phyloP scores from a whole-genome alignment of 2,329 filamentous ascomycete species.

The Phialophora verrucosa region DNA sequence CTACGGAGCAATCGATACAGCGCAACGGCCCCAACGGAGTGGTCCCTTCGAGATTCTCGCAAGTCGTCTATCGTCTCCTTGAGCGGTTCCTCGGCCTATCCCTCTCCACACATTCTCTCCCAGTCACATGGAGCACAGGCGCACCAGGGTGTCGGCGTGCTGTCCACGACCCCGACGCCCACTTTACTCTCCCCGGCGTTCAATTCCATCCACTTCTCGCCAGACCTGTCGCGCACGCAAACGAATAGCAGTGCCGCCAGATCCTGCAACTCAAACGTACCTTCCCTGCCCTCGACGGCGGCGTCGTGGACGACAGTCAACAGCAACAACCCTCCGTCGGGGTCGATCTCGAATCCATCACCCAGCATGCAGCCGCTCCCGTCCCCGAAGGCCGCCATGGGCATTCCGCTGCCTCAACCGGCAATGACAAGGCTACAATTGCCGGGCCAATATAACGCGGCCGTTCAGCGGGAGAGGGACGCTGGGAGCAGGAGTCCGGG shows the following conservation, averaged over 20 bases:
- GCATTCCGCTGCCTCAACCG: constrained; percentile 37
- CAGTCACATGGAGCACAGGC: constrained; percentile 14
- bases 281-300: constrained; percentile 21
- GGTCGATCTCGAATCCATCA: constrained; percentile 25
- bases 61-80: constrained; percentile 29
- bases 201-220: constrained; percentile 37
- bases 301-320: constrained; percentile 29
- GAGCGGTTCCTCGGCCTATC: constrained; percentile 32
- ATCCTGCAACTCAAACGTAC: constrained; percentile 12
- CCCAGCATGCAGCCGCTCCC: constrained; percentile 40
- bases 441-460: constrained; percentile 43
- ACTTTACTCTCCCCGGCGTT: constrained; percentile 39
- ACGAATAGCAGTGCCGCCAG: constrained; percentile 31
- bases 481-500: constrained; percentile 26
- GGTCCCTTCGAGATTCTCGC: constrained; percentile 30
- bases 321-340: constrained; percentile 6
- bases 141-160: constrained; percentile 38
- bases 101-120: constrained; percentile 26
- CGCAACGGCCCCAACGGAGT: constrained; percentile 22
- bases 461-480: constrained; percentile 49
- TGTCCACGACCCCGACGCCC: constrained; percentile 36
- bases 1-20: constrained; percentile 14
- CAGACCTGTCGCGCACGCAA: constrained; percentile 29
- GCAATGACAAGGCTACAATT: constrained; percentile 29
- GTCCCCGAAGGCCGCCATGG: constrained; percentile 39